A percentile compares a stretch with the other conserved stretches of the same genome.
phyloP scores from a whole-genome alignment of 495 filamentous ascomycete species.

The Aspergillus bertholletiae region DNA sequence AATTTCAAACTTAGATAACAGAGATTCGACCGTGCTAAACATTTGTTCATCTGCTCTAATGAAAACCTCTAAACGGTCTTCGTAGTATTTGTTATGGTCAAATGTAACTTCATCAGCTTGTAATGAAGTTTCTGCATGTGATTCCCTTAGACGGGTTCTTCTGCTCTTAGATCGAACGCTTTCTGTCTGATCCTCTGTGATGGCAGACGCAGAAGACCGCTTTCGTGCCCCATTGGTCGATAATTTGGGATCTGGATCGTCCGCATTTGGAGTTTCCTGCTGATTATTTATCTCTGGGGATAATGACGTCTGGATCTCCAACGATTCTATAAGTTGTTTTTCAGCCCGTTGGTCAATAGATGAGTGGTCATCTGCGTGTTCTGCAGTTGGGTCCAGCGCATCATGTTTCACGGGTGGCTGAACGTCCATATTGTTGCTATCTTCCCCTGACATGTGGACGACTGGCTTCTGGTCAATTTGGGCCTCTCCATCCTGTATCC shows the following conservation, averaged over 20 bases:
- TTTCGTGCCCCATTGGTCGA: constrained; percentile 34
- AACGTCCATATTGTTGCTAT: constrained; percentile 7
- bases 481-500: constrained; percentile 11
- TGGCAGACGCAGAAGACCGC: constrained; percentile 48
- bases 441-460: constrained; percentile 9
- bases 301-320: constrained; percentile 32
- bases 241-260: constrained; percentile 32
- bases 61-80: constrained; percentile 65
- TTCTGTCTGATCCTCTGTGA: constrained; percentile 48
- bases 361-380: constrained; percentile 36
- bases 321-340: constrained; percentile 39
- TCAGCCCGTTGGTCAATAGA: constrained; percentile 40
- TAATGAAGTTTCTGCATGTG: constrained; percentile 50
- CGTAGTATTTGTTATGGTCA: constrained; percentile 67
- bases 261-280: constrained; percentile 20
- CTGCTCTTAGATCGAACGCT: constrained; percentile 74
- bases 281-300: constrained; percentile 16
- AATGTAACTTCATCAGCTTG: constrained; percentile 51
- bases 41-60: constrained; percentile 71
- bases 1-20: constrained; percentile 66
- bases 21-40: constrained; percentile 62
- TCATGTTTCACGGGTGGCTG: constrained; percentile 13
- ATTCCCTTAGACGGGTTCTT: constrained; percentile 75
- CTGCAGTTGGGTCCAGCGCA: constrained; percentile 3
- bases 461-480: constrained; percentile 11